Base-by-base conservation (phyloP, 2,329 filamentous ascomycete species). In the Nannizzia gypsea region DNA sequence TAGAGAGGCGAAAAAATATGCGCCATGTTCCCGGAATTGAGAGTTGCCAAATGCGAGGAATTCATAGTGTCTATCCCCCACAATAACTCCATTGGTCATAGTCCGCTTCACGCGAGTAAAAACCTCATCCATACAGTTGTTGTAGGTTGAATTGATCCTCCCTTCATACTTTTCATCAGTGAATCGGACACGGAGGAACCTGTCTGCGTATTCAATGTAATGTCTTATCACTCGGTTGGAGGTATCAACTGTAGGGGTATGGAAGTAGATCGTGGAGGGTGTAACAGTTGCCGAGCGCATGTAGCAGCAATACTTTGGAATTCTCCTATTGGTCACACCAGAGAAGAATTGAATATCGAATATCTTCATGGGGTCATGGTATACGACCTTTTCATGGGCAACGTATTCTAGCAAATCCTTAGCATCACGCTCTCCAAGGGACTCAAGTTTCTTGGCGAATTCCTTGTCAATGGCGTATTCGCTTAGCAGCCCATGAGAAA, bases 1-100 rank as follows among this genome's bases (percentile, higher is more conserved):
- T 0, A 83, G 84, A 0, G 88, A 82, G 3, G 89, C 87, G 71
- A 97, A 97, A 73, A 99, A 96, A 69, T 93, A 97, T 0, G 89
- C 91, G 0, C 91, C 88, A 65, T 92, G 85, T 68, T 97, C 91
- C 57, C 92, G 83, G 62, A 99, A 88, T 67, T 99, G 93, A 0
- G 93, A 96, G 71, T 93, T 97, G 0, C 93, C 92, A 74, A 91
- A 96, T 0, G 92, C 93, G 26, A 99, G 81, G 64, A 97, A 97
- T 65, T 92, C 82, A 71, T 90, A 99, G 61, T 83, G 83, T 6
- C 89, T 85, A 63, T 86, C 88, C 3, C 89, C 93, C 56, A 99
- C 85, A 0, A 78, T 78, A 64, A 99, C 92, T 0, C 93, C 93
- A 59, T 93, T 82, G 50, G 76, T 79, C 68, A 97, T 76, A 0